Evolutionary conservation across 192 early-diverging fungal species (phyloP).

Genomic region (Linnemannia elongata): DNA sequence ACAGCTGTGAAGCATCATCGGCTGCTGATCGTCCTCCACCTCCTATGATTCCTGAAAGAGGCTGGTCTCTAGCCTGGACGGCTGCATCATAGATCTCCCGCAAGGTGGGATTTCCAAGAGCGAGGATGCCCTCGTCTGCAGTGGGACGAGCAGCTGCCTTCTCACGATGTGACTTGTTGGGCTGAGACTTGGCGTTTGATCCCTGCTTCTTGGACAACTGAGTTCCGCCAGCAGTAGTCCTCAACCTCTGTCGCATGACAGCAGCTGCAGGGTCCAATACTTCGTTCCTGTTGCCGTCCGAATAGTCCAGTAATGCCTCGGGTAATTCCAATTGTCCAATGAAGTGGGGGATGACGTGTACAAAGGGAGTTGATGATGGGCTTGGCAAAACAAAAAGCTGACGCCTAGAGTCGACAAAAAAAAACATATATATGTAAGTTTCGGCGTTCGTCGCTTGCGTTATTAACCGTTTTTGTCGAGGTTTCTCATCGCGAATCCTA

Average conservation of each 20-base stretch:
- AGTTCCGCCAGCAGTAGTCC: neutral
- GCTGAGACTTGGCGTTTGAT: neutral
- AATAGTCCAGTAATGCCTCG: neutral
- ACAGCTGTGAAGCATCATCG: neutral
- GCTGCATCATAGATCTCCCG: conserved; percentile 29
- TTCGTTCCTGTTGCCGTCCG: neutral
- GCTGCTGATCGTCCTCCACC: neutral
- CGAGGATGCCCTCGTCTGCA: neutral
- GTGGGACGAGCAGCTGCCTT: neutral
- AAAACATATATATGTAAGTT: neutral
- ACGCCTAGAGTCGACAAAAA: conserved; percentile 21
- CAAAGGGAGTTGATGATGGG: conserved; percentile 49
- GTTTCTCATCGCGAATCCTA: neutral
- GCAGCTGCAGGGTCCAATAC: conserved; percentile 37
- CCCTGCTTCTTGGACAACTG: conserved; percentile 9
- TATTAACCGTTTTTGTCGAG: neutral
- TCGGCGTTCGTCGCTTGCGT: neutral
- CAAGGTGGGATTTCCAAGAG: conserved; percentile 17
- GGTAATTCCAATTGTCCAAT: conserved; percentile 15
- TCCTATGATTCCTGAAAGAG: neutral
- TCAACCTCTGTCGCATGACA: conserved; percentile 31
- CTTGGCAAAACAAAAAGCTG: conserved; percentile 49
- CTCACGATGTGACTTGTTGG: neutral
- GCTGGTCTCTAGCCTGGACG: conserved; percentile 16
- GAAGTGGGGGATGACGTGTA: conserved; percentile 45